A percentile compares a stretch with the other conserved stretches of the same genome.
Conservation (phyloP, 73 alveolate species). For the Stentor roeselii region DNA sequence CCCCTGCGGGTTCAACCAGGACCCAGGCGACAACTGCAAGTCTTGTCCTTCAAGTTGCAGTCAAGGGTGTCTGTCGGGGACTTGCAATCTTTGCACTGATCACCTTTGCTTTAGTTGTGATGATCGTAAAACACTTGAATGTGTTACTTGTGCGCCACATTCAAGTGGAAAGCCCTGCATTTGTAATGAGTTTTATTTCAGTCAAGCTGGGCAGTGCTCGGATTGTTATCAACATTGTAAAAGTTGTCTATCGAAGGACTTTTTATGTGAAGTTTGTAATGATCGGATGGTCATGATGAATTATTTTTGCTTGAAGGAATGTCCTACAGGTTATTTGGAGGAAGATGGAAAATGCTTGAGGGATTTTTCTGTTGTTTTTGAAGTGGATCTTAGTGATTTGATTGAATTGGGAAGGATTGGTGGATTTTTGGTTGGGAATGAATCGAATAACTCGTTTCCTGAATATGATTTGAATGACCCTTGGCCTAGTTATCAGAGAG, state of each 20-base stretch:
- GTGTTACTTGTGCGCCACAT: background rate
- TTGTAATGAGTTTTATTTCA: background rate
- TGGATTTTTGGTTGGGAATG: background rate
- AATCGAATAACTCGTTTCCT: background rate
- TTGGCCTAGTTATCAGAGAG: background rate
- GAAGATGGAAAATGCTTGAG: background rate
- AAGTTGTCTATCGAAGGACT: background rate
- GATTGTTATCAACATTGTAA: background rate
- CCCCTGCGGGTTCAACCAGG: background rate
- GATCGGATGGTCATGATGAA: background rate
- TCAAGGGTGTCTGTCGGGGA: background rate
- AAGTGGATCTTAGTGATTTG: background rate
- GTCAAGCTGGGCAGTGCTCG: background rate
- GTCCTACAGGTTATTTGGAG: background rate
- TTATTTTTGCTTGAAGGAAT: background rate
- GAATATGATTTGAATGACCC: background rate
- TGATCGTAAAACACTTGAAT: background rate
- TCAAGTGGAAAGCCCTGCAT: background rate
- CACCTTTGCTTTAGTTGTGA: background rate
- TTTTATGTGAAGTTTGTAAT: background rate
- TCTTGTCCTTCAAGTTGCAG: background rate
- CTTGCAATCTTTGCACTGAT: background rate
- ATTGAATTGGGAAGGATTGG: background rate
- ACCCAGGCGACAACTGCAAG: background rate
- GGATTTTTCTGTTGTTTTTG: background rate